Evolutionary conservation across 164 flowering plant species (phyloP).

Genomic region (Stephania cephalantha): DNA sequence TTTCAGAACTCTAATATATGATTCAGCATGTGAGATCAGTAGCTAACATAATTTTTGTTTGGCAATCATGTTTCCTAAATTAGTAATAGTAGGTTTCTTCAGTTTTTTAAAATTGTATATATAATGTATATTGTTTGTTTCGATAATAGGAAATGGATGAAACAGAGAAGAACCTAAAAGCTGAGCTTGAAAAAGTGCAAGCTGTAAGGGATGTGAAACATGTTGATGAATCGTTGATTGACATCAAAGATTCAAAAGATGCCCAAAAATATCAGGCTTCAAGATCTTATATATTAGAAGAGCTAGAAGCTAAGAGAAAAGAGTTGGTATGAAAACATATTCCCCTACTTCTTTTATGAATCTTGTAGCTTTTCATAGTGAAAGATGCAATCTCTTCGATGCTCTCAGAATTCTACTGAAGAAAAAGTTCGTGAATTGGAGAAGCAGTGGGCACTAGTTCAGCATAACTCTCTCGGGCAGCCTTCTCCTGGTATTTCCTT

Average conservation of each 20-base stretch:
- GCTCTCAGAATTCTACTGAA: slow-evolving; percentile 54
- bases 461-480: slow-evolving; percentile 61
- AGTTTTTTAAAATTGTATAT: no score
- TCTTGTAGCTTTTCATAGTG: neutral
- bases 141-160: slow-evolving; percentile 57
- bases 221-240: slow-evolving; percentile 21
- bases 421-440: slow-evolving; percentile 55
- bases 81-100: no score
- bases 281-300: slow-evolving; percentile 30
- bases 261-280: slow-evolving; percentile 29
- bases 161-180: slow-evolving; percentile 36
- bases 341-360: slow-evolving; percentile 4
- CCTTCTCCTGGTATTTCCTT: slow-evolving; percentile 71
- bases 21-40: no score
- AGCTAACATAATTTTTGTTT: no score
- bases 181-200: slow-evolving; percentile 43
- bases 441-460: slow-evolving; percentile 61
- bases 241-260: slow-evolving; percentile 22
- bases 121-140: neutral
- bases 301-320: slow-evolving; percentile 59
- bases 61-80: no score
- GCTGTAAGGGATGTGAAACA: slow-evolving; percentile 23
- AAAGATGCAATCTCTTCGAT: slow-evolving; percentile 7
- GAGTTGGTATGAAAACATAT: slow-evolving; percentile 49
- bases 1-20: no score